These are phyloP conservation scores for Backusella parvicylindrica DNA, from an alignment of 192 early-diverging fungal species.

Conservation along the genomic window DNA sequence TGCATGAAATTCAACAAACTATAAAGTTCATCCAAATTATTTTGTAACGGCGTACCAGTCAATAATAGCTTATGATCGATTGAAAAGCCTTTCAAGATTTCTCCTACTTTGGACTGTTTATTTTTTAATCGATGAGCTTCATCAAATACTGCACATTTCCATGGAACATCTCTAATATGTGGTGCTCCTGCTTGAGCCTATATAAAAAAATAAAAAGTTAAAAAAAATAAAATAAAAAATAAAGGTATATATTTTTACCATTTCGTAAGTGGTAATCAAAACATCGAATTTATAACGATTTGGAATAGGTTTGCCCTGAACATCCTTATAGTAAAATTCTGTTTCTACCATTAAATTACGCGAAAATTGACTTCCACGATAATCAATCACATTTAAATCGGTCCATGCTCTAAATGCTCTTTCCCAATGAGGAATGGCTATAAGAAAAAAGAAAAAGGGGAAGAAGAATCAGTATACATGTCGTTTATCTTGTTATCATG, in stretches of 20 bases:
- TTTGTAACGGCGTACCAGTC: slow-evolving; percentile 86
- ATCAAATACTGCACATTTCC: slow-evolving; percentile 73
- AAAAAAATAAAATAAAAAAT: not conserved
- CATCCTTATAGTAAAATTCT: slow-evolving; percentile 72
- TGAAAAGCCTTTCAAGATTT: slow-evolving; percentile 68
- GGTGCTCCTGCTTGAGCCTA: slow-evolving; percentile 54
- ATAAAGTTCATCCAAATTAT: slow-evolving; percentile 80
- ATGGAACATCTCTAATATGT: slow-evolving; percentile 66
- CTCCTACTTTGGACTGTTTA: slow-evolving; percentile 73
- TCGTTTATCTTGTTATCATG: too few species aligned
- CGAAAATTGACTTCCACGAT: slow-evolving; percentile 64
- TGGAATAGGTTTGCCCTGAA: slow-evolving; percentile 46
- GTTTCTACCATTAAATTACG: slow-evolving; percentile 77
- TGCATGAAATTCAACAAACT: slow-evolving; percentile 78
- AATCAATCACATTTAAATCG: slow-evolving; percentile 67
- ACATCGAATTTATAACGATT: slow-evolving; percentile 60
- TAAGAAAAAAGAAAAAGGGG: too few species aligned
- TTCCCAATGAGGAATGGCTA: slow-evolving; percentile 57
- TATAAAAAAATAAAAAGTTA: not conserved
- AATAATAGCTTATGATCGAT: slow-evolving; percentile 76
- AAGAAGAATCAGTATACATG: too few species aligned
- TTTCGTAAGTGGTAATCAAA: slow-evolving; percentile 62
- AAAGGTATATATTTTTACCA: slow-evolving; percentile 4
- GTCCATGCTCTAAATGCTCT: slow-evolving; percentile 72
- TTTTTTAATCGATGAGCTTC: slow-evolving; percentile 89